Conservation (phyloP, 257 asterid genomes). For the Cruciata laevipes region DNA sequence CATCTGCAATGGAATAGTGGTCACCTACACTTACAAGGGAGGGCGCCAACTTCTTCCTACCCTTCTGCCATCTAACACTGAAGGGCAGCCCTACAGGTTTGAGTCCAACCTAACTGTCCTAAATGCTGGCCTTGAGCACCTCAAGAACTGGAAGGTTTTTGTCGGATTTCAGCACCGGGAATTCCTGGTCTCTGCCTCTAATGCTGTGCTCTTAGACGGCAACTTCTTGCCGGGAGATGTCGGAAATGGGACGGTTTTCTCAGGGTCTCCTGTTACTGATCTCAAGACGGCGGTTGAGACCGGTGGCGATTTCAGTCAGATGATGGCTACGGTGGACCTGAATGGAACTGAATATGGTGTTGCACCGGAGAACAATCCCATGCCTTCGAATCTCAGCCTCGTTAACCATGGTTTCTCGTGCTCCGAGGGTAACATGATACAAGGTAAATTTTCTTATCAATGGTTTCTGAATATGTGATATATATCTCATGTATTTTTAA, state of each 20-base stretch:
- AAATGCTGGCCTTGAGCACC: constrained; percentile 45
- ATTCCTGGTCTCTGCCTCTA: constrained; percentile 41
- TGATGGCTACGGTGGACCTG: constrained; percentile 42
- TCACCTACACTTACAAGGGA: constrained; percentile 31
- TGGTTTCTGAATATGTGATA: neutral
- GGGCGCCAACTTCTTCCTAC: constrained; percentile 38
- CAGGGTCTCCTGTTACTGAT: constrained; percentile 44
- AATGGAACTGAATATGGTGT: constrained; percentile 65
- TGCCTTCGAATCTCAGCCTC: constrained; percentile 49
- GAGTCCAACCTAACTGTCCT: constrained; percentile 40
- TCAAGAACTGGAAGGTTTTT: constrained; percentile 56
- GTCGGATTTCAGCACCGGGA: constrained; percentile 58
- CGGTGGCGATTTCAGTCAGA: constrained; percentile 52
- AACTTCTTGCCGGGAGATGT: constrained; percentile 47
- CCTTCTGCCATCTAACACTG: constrained; percentile 25
- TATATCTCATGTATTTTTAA: neutral
- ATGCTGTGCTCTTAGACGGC: constrained; percentile 58
- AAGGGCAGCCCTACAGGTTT: constrained; percentile 54
- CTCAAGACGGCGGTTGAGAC: constrained; percentile 53
- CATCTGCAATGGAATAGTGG: constrained; percentile 44
- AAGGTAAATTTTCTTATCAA: constrained; percentile 24
- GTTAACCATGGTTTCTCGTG: constrained; percentile 56
- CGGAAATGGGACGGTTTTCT: constrained; percentile 45
- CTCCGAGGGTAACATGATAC: constrained; percentile 18
- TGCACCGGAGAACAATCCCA: constrained; percentile 28